These are phyloP conservation scores for Nymphaea colorata DNA, from an alignment of 164 flowering plant species.

Conservation along the genomic window DNA sequence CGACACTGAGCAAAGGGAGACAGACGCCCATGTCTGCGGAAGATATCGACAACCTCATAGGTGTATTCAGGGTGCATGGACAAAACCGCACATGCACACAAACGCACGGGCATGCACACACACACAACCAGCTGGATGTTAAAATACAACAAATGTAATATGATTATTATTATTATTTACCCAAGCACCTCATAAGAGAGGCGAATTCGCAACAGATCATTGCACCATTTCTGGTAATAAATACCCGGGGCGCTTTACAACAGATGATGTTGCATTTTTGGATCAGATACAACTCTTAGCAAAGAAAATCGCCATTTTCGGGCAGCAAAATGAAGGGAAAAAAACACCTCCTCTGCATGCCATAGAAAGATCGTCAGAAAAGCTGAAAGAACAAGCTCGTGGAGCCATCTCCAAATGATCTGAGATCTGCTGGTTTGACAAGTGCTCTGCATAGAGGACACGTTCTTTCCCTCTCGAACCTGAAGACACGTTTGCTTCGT, in stretches of 20 bases:
- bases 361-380: constrained; percentile 24
- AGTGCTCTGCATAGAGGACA: constrained; percentile 92
- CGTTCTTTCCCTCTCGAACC: constrained; percentile 98
- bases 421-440: constrained; percentile 89
- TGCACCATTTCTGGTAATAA: neutral
- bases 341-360: neutral
- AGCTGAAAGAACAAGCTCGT: constrained; percentile 83
- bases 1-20: too few species aligned
- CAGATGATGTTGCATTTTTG: neutral
- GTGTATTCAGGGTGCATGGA: too few species aligned
- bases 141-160: neutral
- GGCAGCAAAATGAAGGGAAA: neutral
- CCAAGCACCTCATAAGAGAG: neutral
- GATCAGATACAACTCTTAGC: neutral
- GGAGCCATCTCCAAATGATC: constrained; percentile 86
- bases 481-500: constrained; percentile 11
- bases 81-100: too few species aligned
- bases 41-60: too few species aligned
- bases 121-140: neutral
- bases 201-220: neutral
- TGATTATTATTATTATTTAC: too few species aligned
- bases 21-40: too few species aligned
- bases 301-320: neutral
- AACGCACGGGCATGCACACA: too few species aligned
- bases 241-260: neutral